Percentiles rank a stretch among this genome's conserved stretches.
Evolutionary conservation across 768 basidiomycete species (phyloP).

Genomic region (Sporobolomyces roseus): DNA sequence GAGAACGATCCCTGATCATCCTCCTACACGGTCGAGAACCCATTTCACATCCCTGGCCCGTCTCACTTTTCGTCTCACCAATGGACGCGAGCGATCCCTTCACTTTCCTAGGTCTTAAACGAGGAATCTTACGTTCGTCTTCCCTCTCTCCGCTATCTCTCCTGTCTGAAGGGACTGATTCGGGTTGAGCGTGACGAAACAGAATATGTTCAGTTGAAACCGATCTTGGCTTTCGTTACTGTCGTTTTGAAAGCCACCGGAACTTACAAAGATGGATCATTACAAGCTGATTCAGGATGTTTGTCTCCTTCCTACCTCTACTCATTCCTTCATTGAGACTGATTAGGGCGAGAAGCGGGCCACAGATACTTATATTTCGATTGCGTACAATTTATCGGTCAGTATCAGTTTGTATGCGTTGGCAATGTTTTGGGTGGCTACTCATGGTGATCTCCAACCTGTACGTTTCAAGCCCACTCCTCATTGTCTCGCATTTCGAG

Average conservation of each 20-base stretch:
- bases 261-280: slow-evolving; percentile 83
- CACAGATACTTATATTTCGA: slow-evolving; percentile 43
- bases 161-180: background rate
- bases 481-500: too few relatives aligned
- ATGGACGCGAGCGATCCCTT: slow-evolving; percentile 94
- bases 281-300: slow-evolving; percentile 80
- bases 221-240: slow-evolving; percentile 75
- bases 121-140: slow-evolving; percentile 82
- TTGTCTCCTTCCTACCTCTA: slow-evolving; percentile 49
- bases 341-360: background rate
- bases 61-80: slow-evolving; percentile 73
- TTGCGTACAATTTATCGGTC: slow-evolving; percentile 54
- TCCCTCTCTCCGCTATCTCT: slow-evolving; percentile 11
- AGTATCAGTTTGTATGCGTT: slow-evolving; percentile 80
- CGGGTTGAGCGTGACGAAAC: background rate
- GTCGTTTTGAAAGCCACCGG: slow-evolving; percentile 79
- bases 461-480: slow-evolving; percentile 51
- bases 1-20: slow-evolving; percentile 87
- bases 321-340: background rate
- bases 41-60: slow-evolving; percentile 78
- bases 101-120: slow-evolving; percentile 85
- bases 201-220: slow-evolving; percentile 99
- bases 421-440: slow-evolving; percentile 94
- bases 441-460: slow-evolving; percentile 79
- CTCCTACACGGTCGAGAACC: slow-evolving; percentile 86